A percentile compares a stretch with the other conserved stretches of the same genome.
Evolutionary conservation across 257 asterid genomes (phyloP).

Genomic region (Eustoma russellianum): DNA sequence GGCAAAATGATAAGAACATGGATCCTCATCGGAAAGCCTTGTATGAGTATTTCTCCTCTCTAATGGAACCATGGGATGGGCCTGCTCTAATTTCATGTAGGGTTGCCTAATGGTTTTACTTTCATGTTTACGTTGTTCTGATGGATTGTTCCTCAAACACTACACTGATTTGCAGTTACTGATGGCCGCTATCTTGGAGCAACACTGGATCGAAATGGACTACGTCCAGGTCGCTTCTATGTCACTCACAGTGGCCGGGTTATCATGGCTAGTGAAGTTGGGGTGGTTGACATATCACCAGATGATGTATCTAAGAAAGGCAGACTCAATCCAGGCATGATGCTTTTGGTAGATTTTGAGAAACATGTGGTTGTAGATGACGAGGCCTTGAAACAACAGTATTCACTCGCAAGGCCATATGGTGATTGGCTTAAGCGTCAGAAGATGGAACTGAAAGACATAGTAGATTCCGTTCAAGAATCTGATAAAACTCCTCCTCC

Average conservation of each 20-base stretch:
- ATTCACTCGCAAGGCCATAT: conserved; percentile 87
- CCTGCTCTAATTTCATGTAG: conserved; percentile 98
- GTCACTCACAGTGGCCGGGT: conserved; percentile 96
- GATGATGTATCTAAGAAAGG: conserved; percentile 95
- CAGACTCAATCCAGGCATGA: conserved; percentile 99
- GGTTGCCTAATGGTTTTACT: conserved; percentile 11
- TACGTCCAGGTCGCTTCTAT: conserved; percentile 98
- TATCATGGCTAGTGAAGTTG: conserved; percentile 99
- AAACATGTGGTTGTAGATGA: conserved; percentile 94
- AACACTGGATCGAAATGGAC: conserved; percentile 91
- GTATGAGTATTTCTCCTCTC: conserved; percentile 86
- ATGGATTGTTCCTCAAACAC: conserved; percentile 9
- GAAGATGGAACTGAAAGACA: conserved; percentile 73
- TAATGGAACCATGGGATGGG: conserved; percentile 99
- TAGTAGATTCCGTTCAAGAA: conserved; percentile 69
- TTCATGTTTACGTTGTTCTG: conserved; percentile 1
- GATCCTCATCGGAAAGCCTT: conserved; percentile 79
- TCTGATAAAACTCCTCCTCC: conserved; percentile 63
- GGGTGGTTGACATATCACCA: conserved; percentile 96
- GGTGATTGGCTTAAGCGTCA: conserved; percentile 89
- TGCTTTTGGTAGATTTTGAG: conserved; percentile 99
- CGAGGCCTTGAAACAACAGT: conserved; percentile 94
- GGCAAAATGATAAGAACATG: conserved; percentile 98
- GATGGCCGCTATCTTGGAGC: conserved; percentile 99
- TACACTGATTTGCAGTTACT: conserved; percentile 59